Conservation (phyloP, 1,284 basidiomycete genomes). For the Trichosporon coremiiforme region DNA sequence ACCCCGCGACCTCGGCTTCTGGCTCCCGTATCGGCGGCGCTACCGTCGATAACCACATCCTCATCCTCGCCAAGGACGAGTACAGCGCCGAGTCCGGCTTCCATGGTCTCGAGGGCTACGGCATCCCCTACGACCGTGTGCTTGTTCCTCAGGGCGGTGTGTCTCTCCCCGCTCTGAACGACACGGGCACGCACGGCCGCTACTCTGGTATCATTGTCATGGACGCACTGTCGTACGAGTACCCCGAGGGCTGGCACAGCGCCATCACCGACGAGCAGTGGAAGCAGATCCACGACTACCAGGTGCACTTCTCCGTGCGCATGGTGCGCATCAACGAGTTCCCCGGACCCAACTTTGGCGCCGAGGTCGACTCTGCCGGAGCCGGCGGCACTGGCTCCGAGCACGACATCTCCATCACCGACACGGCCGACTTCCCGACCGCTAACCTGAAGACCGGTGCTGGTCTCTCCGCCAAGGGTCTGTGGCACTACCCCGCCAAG, state of each 20-base stretch:
- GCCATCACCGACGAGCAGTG: conserved; percentile 23
- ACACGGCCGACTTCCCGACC: conserved; percentile 20
- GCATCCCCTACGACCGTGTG: conserved; percentile 20
- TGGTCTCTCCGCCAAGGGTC: background rate
- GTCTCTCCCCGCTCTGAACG: conserved; percentile 9
- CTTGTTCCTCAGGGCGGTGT: conserved; percentile 6
- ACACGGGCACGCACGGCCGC: conserved; percentile 12
- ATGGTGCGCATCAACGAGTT: conserved; percentile 29
- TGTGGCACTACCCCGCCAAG: conserved; percentile 24
- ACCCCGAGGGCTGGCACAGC: conserved; percentile 2
- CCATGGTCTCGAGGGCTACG: conserved; percentile 21
- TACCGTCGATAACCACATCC: conserved; percentile 19
- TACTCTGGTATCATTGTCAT: conserved; percentile 24
- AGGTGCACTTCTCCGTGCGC: conserved; percentile 19
- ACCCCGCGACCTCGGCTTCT: background rate
- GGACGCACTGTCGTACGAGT: conserved; percentile 15
- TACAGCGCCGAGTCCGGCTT: background rate
- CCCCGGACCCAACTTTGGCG: conserved; percentile 18
- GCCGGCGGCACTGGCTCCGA: conserved; percentile 7
- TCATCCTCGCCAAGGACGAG: conserved; percentile 12
- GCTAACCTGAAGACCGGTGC: conserved; percentile 21
- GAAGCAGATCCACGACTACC: conserved; percentile 18
- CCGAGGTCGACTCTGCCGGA: background rate
- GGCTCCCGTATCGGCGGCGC: conserved; percentile 18
- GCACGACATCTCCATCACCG: conserved; percentile 18